phyloP scores from a whole-genome alignment of 345 rosid genomes.

The Gossypium raimondii region DNA sequence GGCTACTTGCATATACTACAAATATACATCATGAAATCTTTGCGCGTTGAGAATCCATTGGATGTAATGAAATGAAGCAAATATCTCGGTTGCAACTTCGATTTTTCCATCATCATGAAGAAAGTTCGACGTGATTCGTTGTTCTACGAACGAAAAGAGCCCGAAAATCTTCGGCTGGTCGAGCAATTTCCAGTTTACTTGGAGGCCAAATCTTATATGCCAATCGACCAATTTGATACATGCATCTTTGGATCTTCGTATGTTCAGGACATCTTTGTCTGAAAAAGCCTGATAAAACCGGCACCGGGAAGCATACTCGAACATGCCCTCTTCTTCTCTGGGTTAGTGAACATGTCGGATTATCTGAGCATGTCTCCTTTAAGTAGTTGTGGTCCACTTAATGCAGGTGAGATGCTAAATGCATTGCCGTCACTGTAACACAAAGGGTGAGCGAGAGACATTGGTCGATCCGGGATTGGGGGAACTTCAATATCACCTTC shows the following conservation, averaged over 20 bases:
- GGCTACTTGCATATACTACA: not conserved
- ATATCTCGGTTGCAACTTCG: not conserved
- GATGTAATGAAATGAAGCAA: not conserved
- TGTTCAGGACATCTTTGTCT: not conserved
- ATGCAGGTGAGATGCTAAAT: conserved; percentile 52
- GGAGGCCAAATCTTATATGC: not conserved
- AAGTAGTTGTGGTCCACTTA: conserved; percentile 43
- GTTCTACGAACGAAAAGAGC: not conserved
- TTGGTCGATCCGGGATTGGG: conserved; percentile 35
- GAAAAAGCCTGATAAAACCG: not conserved
- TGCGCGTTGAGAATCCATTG: not conserved
- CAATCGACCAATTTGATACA: too few species aligned
- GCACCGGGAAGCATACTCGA: not conserved
- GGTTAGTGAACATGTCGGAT: not conserved
- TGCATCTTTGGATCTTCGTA: not conserved
- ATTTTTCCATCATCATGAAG: not conserved
- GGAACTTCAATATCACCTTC: conserved; percentile 93
- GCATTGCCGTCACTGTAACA: conserved; percentile 26
- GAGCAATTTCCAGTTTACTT: not conserved
- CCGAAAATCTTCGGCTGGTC: not conserved
- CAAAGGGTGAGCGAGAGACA: conserved; percentile 40
- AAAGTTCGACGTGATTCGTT: not conserved
- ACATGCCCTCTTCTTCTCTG: not conserved
- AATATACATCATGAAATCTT: not conserved
- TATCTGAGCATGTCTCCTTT: conserved; percentile 51